Conservation (phyloP, 2,329 filamentous ascomycete species). For the Akanthomyces uredinophilus region DNA sequence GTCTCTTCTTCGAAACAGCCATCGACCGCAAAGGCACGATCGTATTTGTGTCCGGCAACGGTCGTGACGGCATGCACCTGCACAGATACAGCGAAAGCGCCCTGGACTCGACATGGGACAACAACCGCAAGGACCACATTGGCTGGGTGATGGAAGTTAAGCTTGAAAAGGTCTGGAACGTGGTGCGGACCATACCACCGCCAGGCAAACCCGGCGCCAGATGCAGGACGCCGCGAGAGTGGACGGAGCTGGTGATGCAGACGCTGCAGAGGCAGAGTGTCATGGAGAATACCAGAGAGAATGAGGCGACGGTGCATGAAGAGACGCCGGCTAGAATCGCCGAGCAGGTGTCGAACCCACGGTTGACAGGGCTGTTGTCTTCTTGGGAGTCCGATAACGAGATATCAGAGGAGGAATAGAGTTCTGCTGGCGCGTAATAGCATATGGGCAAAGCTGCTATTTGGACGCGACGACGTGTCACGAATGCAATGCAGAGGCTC, state of each 20-base stretch:
- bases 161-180: not conserved
- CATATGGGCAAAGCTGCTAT: too few relatives aligned
- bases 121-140: constrained; percentile 8
- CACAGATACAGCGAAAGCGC: not conserved
- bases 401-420: constrained; percentile 7
- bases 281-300: not conserved
- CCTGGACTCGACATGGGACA: not conserved
- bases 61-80: not conserved
- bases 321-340: not conserved
- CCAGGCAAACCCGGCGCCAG: not conserved
- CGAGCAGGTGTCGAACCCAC: not conserved
- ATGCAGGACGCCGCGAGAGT: not conserved
- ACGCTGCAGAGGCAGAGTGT: not conserved
- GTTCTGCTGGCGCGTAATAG: not conserved
- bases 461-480: too few relatives aligned
- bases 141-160: not conserved
- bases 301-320: not conserved
- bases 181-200: not conserved
- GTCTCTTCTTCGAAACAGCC: constrained; percentile 11
- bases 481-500: too few relatives aligned
- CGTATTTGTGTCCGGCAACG: not conserved
- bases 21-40: not conserved
- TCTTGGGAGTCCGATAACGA: not conserved
- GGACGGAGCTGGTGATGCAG: not conserved
- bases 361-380: too few relatives aligned